Conservation (phyloP, 2,329 filamentous ascomycete genomes). For the Cladosporium sp. region DNA sequence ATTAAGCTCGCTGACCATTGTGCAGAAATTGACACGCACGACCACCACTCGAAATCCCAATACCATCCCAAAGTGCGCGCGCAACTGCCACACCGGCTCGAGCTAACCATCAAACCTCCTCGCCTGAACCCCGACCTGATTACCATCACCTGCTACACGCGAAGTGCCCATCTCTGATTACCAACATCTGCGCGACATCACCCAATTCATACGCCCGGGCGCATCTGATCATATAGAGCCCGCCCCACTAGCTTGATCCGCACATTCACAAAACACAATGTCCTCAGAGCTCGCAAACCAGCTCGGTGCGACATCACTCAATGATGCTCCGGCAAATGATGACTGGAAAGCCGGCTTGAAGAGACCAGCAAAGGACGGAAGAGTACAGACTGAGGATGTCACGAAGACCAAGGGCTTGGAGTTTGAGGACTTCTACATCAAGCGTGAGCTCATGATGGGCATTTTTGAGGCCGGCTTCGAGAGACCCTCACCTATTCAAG, state of each 20-base stretch:
- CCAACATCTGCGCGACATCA: slow-evolving; percentile 7
- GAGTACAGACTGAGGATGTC: slow-evolving; percentile 93
- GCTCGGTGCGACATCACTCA: slow-evolving; percentile 56
- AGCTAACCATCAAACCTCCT: slow-evolving; percentile 9
- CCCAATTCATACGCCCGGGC: slow-evolving; percentile 14
- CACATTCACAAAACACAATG: slow-evolving; percentile 38
- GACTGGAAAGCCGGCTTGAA: slow-evolving; percentile 75
- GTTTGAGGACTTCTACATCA: slow-evolving; percentile 95
- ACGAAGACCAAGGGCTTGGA: slow-evolving; percentile 96
- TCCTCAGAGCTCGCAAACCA: slow-evolving; percentile 55
- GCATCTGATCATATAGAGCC: background rate
- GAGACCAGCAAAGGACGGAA: slow-evolving; percentile 70
- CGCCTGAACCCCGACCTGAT: background rate
- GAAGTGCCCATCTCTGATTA: background rate
- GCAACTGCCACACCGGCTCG: slow-evolving; percentile 14
- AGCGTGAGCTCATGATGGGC: slow-evolving; percentile 94
- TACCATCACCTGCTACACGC: background rate
- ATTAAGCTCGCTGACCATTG: slow-evolving; percentile 6
- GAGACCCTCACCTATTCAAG: slow-evolving; percentile 97
- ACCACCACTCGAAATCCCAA: slow-evolving; percentile 7
- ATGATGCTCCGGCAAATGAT: slow-evolving; percentile 39
- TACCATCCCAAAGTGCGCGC: slow-evolving; percentile 16
- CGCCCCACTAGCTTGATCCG: background rate
- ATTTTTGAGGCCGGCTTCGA: slow-evolving; percentile 99
- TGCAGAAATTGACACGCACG: slow-evolving; percentile 7